Evolutionary conservation across 805 yeast genomes (phyloP), one percentile per base, ranked within the genome.

Genomic region (Monosporozyma servazzii): DNA sequence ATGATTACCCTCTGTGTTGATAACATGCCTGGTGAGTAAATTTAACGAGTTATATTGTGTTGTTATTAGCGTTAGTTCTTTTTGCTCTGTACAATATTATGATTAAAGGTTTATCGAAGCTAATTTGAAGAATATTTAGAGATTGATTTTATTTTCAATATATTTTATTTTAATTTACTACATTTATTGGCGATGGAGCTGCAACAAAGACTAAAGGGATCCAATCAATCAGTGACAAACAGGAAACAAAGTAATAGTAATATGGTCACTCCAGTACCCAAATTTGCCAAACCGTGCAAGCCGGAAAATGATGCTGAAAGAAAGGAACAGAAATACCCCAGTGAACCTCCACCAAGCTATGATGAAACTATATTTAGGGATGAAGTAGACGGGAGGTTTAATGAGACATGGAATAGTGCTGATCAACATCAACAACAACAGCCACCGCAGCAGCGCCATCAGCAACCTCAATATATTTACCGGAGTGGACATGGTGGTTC

Each of bases 261-360:
- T 10, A 30, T 30, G 36, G 36, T 30, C 15, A 30, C 5, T 5
- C 36, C 11, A 10, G 4, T 30, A 11, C 15, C 15, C 9, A 30
- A 5, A 30, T 11, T 10, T 10, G 36, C 37, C 37, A 33, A 13
- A 17, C 42, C 13, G 18, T 13, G 5, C 21, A 37, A 7, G 18
- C 17, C 41, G 20, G 20, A 36, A 36, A 15, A 15, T 17, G 20
- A 36, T 6, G 40, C 13, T 7, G 20, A 36, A 25, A 18, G 8
- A 10, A 23, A 29, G 11, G 27, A 31, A 11, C 30, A 44, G 27
- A 18, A 25, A 17, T 41, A 27, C n/a, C 63, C 61, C 7, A 53
- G 25, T 23, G 58, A 54, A 9, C 67, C 67, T 7, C 67, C 67
- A 36, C 53, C 63, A 20, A 31, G 30, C 10, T 63, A 63, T 50